Conservation (phyloP, 106 monocot genomes). For the Iris macrosiphon region DNA sequence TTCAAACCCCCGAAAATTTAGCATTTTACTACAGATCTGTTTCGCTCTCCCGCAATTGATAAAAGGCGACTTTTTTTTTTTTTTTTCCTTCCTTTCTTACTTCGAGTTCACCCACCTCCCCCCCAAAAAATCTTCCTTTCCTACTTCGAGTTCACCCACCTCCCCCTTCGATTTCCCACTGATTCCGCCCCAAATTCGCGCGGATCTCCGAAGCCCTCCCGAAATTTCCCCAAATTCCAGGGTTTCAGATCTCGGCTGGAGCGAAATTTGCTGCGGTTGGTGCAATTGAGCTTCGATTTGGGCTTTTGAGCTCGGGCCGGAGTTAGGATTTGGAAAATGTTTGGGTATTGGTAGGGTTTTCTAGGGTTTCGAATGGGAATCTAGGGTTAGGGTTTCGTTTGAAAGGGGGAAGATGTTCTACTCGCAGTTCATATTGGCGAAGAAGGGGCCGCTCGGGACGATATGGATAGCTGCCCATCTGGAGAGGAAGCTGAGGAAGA, state of each 20-base stretch:
- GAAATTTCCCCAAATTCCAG: neutral
- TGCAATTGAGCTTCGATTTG: conserved; percentile 3
- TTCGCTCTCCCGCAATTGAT: too few species aligned
- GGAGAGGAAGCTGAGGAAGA: conserved; percentile 78
- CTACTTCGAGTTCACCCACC: too few species aligned
- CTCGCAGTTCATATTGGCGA: conserved; percentile 94
- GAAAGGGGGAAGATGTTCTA: conserved; percentile 65
- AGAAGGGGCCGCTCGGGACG: conserved; percentile 77
- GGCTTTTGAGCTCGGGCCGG: conserved; percentile 7
- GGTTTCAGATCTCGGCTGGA: too few species aligned
- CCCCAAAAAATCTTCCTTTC: too few species aligned
- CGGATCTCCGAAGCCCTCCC: too few species aligned
- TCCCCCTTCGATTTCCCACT: neutral
- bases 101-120: too few species aligned
- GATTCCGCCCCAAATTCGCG: neutral
- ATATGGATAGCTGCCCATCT: conserved; percentile 98
- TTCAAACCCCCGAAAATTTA: too few species aligned
- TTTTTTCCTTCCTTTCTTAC: too few species aligned
- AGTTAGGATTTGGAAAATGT: conserved; percentile 7
- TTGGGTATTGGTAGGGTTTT: too few species aligned
- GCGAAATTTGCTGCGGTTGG: neutral
- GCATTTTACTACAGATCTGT: too few species aligned
- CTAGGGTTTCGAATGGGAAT: conserved; percentile 13
- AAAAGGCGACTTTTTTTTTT: too few species aligned
- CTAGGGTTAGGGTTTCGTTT: conserved; percentile 29